These are phyloP conservation scores for Umbelopsis isabellina DNA, from an alignment of 192 early-diverging fungal genomes.

Conservation along the genomic window DNA sequence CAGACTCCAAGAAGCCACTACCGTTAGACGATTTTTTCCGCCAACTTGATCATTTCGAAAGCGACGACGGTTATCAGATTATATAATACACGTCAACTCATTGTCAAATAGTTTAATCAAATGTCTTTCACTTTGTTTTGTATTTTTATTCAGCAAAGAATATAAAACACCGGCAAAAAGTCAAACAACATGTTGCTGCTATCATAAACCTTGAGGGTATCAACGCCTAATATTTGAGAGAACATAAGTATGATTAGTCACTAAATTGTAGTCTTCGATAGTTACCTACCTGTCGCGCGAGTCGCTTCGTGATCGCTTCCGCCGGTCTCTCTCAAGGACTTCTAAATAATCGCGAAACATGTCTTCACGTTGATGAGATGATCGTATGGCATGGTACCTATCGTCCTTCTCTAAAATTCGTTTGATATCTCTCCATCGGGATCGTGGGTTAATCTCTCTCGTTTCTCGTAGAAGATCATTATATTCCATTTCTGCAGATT, in stretches of 20 bases:
- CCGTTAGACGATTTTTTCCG: slow-evolving; percentile 10
- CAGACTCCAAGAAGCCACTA: not conserved
- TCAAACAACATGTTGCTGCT: too few species aligned
- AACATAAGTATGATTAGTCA: not conserved
- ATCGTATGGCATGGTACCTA: slow-evolving; percentile 66
- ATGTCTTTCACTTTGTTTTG: too few species aligned
- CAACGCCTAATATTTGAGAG: not conserved
- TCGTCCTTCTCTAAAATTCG: slow-evolving; percentile 65
- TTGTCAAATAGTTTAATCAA: not conserved
- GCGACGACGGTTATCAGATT: slow-evolving; percentile 2
- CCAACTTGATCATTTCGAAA: slow-evolving; percentile 10
- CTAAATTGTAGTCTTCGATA: too few species aligned
- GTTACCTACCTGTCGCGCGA: not conserved
- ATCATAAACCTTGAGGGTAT: too few species aligned
- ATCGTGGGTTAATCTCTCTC: slow-evolving; percentile 55
- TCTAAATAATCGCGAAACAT: slow-evolving; percentile 69
- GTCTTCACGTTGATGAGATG: slow-evolving; percentile 67
- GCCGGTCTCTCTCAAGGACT: slow-evolving; percentile 43
- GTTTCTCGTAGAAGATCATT: slow-evolving; percentile 60
- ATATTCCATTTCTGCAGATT: slow-evolving; percentile 51
- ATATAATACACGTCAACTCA: not conserved
- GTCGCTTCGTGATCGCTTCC: not conserved
- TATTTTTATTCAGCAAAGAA: too few species aligned
- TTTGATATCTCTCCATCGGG: slow-evolving; percentile 71
- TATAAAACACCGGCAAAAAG: too few species aligned